Evolutionary conservation across 2,329 filamentous ascomycete genomes (phyloP).

Genomic region (Arthroderma sp.): DNA sequence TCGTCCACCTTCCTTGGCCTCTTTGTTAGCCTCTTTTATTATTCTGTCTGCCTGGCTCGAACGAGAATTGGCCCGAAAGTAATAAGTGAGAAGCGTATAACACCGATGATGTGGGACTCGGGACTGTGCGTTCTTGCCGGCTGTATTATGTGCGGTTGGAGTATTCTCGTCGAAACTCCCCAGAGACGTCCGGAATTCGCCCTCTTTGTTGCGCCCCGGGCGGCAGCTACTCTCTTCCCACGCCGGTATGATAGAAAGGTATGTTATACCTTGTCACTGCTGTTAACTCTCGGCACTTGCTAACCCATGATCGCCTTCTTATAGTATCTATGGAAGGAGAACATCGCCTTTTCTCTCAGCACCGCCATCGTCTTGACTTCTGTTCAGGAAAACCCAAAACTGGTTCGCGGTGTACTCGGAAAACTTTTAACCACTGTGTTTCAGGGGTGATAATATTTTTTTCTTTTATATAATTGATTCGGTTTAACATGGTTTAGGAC

Average conservation of each 20-base stretch:
- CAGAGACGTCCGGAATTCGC: conserved; percentile 59
- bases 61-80: conserved; percentile 59
- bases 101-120: conserved; percentile 44
- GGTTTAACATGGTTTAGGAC: not conserved
- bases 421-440: conserved; percentile 43
- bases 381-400: conserved; percentile 46
- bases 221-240: conserved; percentile 61
- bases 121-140: conserved; percentile 56
- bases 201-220: conserved; percentile 68
- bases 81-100: conserved; percentile 42
- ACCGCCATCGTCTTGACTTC: conserved; percentile 58
- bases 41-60: conserved; percentile 65
- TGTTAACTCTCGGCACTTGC: conserved; percentile 11
- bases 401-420: conserved; percentile 58
- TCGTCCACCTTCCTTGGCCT: conserved; percentile 66
- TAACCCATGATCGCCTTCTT: conserved; percentile 11
- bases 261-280: conserved; percentile 10
- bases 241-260: conserved; percentile 48
- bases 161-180: conserved; percentile 57
- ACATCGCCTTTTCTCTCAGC: conserved; percentile 51
- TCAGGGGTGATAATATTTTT: not conserved
- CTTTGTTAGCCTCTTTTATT: conserved; percentile 72
- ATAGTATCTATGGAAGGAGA: conserved; percentile 55
- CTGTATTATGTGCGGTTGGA: conserved; percentile 68
- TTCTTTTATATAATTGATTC: not conserved